Percentiles rank a stretch among this genome's conserved stretches.
phyloP scores from a whole-genome alignment of 495 filamentous ascomycete species.

The Tuber umbilicatum region DNA sequence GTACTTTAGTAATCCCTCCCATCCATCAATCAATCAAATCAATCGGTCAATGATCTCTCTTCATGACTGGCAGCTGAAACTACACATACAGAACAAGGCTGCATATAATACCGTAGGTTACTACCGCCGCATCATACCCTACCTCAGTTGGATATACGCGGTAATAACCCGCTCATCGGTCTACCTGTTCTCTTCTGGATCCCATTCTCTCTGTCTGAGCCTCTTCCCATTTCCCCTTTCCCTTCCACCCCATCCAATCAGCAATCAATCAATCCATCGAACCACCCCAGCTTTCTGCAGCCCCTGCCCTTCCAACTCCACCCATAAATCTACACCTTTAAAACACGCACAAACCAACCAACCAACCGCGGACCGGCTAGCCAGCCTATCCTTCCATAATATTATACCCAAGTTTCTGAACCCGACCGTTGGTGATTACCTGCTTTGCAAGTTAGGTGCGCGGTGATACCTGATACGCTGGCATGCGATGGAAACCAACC shows the following conservation, averaged over 20 bases:
- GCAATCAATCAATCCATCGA: too few relatives aligned
- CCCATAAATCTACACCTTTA: not conserved
- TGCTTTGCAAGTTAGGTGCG: not conserved
- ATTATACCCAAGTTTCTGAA: not conserved
- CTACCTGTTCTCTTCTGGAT: not conserved
- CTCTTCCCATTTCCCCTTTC: not conserved
- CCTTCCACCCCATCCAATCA: too few relatives aligned
- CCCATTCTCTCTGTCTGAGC: not conserved
- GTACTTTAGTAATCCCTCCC: not conserved
- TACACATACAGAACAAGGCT: not conserved
- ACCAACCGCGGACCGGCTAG: not conserved
- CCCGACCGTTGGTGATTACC: not conserved
- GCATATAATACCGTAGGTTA: not conserved
- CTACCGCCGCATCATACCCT: not conserved
- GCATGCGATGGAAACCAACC: not conserved
- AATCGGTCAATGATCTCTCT: not conserved
- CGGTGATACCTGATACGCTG: not conserved
- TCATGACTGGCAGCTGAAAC: not conserved
- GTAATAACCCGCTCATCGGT: conserved; percentile 1
- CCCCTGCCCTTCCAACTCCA: not conserved
- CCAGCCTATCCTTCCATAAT: not conserved
- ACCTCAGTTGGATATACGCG: not conserved
- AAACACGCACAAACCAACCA: not conserved
- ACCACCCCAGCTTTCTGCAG: too few relatives aligned
- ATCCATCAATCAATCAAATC: not conserved